A percentile compares a stretch with the other conserved stretches of the same genome.
These are phyloP conservation scores for Agrocybe pediades DNA, from an alignment of 768 basidiomycete species.

Conservation along the genomic window DNA sequence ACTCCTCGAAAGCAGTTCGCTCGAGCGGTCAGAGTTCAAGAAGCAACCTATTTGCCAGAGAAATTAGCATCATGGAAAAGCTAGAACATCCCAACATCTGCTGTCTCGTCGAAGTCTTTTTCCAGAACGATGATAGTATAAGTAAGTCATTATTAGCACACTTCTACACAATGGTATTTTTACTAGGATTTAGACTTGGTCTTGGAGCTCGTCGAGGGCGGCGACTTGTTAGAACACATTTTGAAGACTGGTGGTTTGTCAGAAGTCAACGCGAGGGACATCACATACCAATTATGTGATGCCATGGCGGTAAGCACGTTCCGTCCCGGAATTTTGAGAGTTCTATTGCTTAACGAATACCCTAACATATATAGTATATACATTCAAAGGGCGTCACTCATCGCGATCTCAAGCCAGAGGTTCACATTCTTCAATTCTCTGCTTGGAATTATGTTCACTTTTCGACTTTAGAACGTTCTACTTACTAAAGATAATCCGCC, in stretches of 20 bases:
- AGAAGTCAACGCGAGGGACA: slow-evolving; percentile 61
- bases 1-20: slow-evolving; percentile 43
- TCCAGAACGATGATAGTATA: slow-evolving; percentile 59
- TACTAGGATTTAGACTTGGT: slow-evolving; percentile 60
- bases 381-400: slow-evolving; percentile 82
- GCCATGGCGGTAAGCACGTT: slow-evolving; percentile 60
- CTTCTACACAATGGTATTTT: slow-evolving; percentile 19
- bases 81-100: slow-evolving; percentile 86
- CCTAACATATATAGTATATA: slow-evolving; percentile 59
- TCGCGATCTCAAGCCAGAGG: slow-evolving; percentile 92
- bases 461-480: slow-evolving; percentile 68
- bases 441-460: background rate
- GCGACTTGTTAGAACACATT: slow-evolving; percentile 86
- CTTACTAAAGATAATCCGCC: slow-evolving; percentile 74
- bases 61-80: slow-evolving; percentile 77
- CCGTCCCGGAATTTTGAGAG: background rate
- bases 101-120: slow-evolving; percentile 74
- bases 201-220: slow-evolving; percentile 84
- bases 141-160: slow-evolving; percentile 43
- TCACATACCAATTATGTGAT: slow-evolving; percentile 83
- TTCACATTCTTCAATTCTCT: slow-evolving; percentile 24
- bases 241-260: slow-evolving; percentile 60
- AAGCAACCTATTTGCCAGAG: slow-evolving; percentile 53
- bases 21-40: slow-evolving; percentile 24
- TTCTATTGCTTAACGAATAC: slow-evolving; percentile 4